Evolutionary conservation across 345 rosid genomes (phyloP), one percentile per base, ranked within the genome.

Genomic region (Heritiera fomes): DNA sequence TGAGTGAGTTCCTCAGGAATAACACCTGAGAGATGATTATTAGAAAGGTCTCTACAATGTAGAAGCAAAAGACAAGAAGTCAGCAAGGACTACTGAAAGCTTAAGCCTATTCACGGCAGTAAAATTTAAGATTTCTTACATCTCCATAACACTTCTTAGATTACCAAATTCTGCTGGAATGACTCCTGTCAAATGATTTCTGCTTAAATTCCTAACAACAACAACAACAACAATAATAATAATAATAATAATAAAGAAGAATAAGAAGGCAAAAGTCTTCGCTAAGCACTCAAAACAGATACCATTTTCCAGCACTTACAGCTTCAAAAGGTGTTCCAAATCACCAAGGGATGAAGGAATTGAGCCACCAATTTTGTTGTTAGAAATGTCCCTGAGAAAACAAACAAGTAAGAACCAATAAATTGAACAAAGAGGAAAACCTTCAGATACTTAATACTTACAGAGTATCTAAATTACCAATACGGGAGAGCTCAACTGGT

Each of bases 261-360:
- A 83, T 53, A 79, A 83, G 3, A 74, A 18, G 52, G 56, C 70
- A 14, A 45, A 56, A 73, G 40, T 18, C 10, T 73, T 69, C 28
- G 38, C 71, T 63, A 76, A 41, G 68, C 58, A 79, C 78, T 63
- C 41, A 71, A 41, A 68, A 5, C 58, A 76, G 50, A 18, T 73
- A 55, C 63, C 11, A 77, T 64, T 78, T 18, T 52, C 50, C 30
- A 52, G 73, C 71, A 82, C 94, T 89, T 72, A 96, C 99, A 96
- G 84, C 90, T 92, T 94, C 41, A 92, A 87, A 78, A 96, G 95
- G 84, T 96, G 99, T 82, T 96, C 99, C 84, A 96, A 86, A 85
- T 94, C 98, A 77, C 99, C 98, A 20, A 96, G 89, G 43, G 99
- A 87, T 82, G 97, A 84, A 79, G 99, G 99, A 71, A 96, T 92